Evolutionary conservation across 2,329 filamentous ascomycete genomes (phyloP), one percentile per base, ranked within the genome.

Genomic region (Cadophora sp.): DNA sequence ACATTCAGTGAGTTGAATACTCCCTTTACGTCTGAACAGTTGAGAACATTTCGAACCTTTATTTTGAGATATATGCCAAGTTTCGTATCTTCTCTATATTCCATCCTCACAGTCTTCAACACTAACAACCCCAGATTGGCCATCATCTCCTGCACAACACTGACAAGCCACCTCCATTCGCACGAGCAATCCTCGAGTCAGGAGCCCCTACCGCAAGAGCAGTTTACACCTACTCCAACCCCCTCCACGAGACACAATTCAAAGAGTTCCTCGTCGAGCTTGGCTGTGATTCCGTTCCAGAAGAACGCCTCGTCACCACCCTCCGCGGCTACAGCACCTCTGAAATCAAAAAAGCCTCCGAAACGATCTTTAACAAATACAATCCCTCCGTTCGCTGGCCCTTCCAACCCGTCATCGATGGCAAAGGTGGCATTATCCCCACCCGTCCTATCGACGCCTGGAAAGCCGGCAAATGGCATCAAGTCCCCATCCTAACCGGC

Each of bases 381-480:
- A 76, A 78, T n/a, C 71, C 75, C 3, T 80, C 79, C 8, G 79
- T 88, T 9, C 81, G 82, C 31, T 89, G 87, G 87, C 82, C 91
- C 0, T 93, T 92, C 79, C 91, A 92, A 73, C 90, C 90, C 8
- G 87, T 89, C 43, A 85, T 92, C 66, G 89, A 91, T 74, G 84
- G 85, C 0, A 74, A 77, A 16, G 79, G 77, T 4, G 83, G 85
- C 14, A 77, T 89, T 16, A 87, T 92, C 64, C 81, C 84, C 2
- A 81, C 84, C 29, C 79, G 85, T 12, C 90, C 90, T 3, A 81
- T 90, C 14, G 80, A 83, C n/a, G 83, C 84, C n/a, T 91, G 87
- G 87, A 76, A 81, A 29, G 79, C 83, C 0, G 81, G 83, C 0
- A 77, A 80, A 19, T 86, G 83, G 76, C 82, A 89, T 72, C 82